Conservation (phyloP, 768 basidiomycete species). For the Megacollybia marginata region DNA sequence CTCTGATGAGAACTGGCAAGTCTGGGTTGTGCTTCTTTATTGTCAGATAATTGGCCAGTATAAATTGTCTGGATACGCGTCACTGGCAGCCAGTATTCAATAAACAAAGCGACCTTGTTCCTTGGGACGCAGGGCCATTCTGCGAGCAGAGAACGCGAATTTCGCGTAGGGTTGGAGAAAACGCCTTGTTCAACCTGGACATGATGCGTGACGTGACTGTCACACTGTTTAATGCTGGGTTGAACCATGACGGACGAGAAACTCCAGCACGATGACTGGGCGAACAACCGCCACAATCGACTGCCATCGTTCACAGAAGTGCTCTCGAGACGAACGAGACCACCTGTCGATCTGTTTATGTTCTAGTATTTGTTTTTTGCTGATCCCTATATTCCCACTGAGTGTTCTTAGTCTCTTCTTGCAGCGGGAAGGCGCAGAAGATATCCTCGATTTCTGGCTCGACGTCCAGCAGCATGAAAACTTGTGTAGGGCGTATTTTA, state of each 20-base stretch:
- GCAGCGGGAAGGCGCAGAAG: constrained; percentile 92
- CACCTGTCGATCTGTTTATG: constrained; percentile 98
- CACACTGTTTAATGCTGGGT: constrained; percentile 4
- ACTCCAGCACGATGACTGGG: constrained; percentile 69
- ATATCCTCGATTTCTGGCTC: constrained; percentile 97
- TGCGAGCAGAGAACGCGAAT: constrained; percentile 79
- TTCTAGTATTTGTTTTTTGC: constrained; percentile 72
- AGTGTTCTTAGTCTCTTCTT: constrained; percentile 71
- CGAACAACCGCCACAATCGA: constrained; percentile 60
- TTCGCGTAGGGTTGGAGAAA: constrained; percentile 75
- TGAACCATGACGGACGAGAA: constrained; percentile 46
- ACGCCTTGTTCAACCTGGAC: constrained; percentile 58
- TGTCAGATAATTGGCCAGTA: constrained; percentile 62
- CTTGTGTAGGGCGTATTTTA: constrained; percentile 97
- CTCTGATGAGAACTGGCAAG: constrained; percentile 76
- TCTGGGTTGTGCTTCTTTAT: constrained; percentile 83
- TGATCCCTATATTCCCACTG: constrained; percentile 3
- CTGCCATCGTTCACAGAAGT: constrained; percentile 90
- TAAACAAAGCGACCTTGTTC: constrained; percentile 50
- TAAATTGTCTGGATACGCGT: constrained; percentile 57
- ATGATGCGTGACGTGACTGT: constrained; percentile 23
- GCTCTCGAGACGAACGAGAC: constrained; percentile 80
- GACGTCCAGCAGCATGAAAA: constrained; percentile 99
- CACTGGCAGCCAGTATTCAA: neutral
- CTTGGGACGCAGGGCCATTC: constrained; percentile 65